Evolutionary conservation across 78 protist species (phyloP), one percentile per base, ranked within the genome.

Genomic region (Tieghemostelium lacteum): DNA sequence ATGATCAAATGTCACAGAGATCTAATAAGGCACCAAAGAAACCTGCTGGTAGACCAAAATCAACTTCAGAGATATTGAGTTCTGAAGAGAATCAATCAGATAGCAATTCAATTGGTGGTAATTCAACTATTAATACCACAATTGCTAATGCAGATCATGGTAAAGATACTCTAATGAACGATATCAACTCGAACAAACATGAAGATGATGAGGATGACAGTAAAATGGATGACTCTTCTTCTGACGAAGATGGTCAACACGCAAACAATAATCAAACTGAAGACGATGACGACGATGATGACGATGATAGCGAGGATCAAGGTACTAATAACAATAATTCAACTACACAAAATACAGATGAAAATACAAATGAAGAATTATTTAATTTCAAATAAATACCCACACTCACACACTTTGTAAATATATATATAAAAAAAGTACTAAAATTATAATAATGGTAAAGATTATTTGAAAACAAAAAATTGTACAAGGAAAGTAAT

Each of bases 201-300:
- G 49, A 66, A 6, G 78, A 33, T 50, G 65, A 72, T 3, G 62
- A 72, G 54, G 64, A 72, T 7, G 58, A 69, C 12, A 52, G 45
- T 69, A 52, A 69, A 4, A 14, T 36, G 2, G 73, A 66, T 7
- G 73, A 66, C 24, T 42, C 33, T 60, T 5, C 24, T 4, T 31
- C 12, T 36, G 39, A 31, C 3, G 40, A 19, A 54, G 36, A 36
- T 3, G 36, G 34, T 31, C 28, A 58, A 29, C 50, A 50, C 4
- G 37, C 75, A 49, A 49, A 3, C 2, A 52, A 70, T 28, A 26
- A n/a, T 70, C 55, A 49, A 5, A 49, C 57, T 31, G 78, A 72
- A 6, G 62, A 72, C 49, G 63, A 57, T 19, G 63, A 57, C 6
- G 33, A 57, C 4, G 78, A 72, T 31, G 78, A 72, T 39, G 74